A percentile compares a stretch with the other conserved stretches of the same genome.
phyloP scores from a whole-genome alignment of 768 basidiomycete species.

The Mycena alexandri region DNA sequence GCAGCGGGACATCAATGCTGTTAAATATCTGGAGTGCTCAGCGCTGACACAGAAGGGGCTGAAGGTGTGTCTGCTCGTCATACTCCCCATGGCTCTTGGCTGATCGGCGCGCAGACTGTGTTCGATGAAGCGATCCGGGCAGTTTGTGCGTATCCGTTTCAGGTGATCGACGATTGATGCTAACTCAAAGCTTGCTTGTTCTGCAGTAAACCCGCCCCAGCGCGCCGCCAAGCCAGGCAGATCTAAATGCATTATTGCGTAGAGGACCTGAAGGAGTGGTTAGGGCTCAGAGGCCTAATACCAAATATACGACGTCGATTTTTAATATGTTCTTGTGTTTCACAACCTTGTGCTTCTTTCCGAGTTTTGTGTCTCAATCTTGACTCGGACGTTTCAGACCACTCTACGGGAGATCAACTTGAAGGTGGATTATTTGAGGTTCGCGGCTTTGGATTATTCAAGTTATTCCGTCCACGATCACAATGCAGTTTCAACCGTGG shows the following conservation, averaged over 20 bases:
- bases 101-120: constrained; percentile 68
- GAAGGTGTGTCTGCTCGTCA: constrained; percentile 56
- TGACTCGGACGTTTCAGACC: too few species aligned
- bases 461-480: too few species aligned
- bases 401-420: too few species aligned
- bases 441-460: too few species aligned
- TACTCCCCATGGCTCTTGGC: background rate
- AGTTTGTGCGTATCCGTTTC: constrained; percentile 75
- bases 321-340: constrained; percentile 73
- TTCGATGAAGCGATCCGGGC: constrained; percentile 99
- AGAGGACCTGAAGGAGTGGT: constrained; percentile 47
- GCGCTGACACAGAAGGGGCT: constrained; percentile 98
- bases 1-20: constrained; percentile 94
- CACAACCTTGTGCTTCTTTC: constrained; percentile 32
- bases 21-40: constrained; percentile 96
- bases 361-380: background rate
- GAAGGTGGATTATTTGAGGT: too few species aligned
- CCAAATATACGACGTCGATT: constrained; percentile 66
- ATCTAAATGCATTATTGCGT: constrained; percentile 83
- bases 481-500: too few species aligned
- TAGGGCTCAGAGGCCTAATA: constrained; percentile 46
- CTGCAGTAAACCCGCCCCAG: constrained; percentile 77
- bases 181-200: background rate
- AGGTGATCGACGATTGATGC: constrained; percentile 2
- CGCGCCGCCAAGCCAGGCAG: constrained; percentile 59